Evolutionary conservation across 1,139 yeast species (phyloP).

Genomic region (Debaryomyces subglobosus): DNA sequence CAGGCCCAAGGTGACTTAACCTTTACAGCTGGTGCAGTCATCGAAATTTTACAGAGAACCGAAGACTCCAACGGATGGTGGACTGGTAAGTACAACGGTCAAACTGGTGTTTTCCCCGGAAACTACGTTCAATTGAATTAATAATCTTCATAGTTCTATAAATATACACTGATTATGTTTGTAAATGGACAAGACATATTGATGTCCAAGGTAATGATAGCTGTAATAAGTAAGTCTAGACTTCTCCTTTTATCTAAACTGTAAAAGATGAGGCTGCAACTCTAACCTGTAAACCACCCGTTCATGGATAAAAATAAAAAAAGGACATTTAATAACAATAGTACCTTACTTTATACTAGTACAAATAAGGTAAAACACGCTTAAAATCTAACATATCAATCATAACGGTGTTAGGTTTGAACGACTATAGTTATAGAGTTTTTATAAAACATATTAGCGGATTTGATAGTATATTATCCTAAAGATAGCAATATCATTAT

Average conservation of each 20-base stretch:
- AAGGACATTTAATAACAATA: slow-evolving; percentile 1
- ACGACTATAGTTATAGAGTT: background rate
- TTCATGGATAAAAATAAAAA: slow-evolving; percentile 6
- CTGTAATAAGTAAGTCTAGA: background rate
- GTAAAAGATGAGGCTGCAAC: slow-evolving; percentile 2
- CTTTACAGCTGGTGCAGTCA: slow-evolving; percentile 85
- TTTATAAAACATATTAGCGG: background rate
- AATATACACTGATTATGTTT: background rate
- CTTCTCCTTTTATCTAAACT: slow-evolving; percentile 5
- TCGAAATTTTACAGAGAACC: slow-evolving; percentile 80
- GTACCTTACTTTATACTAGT: background rate
- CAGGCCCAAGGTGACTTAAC: slow-evolving; percentile 90
- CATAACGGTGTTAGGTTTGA: background rate
- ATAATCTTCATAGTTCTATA: slow-evolving; percentile 2
- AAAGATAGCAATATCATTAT: background rate
- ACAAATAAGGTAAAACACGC: background rate
- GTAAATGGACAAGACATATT: background rate
- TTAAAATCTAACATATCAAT: background rate
- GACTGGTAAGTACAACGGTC: slow-evolving; percentile 91
- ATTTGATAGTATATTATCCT: background rate
- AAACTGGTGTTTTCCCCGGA: slow-evolving; percentile 92
- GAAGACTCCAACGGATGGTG: slow-evolving; percentile 95
- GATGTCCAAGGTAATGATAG: background rate
- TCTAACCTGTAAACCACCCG: background rate
- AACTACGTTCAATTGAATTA: slow-evolving; percentile 80